A percentile compares a stretch with the other conserved stretches of the same genome.
phyloP scores from a whole-genome alignment of 2,329 filamentous ascomycete genomes.

The Sporothrix pallida region DNA sequence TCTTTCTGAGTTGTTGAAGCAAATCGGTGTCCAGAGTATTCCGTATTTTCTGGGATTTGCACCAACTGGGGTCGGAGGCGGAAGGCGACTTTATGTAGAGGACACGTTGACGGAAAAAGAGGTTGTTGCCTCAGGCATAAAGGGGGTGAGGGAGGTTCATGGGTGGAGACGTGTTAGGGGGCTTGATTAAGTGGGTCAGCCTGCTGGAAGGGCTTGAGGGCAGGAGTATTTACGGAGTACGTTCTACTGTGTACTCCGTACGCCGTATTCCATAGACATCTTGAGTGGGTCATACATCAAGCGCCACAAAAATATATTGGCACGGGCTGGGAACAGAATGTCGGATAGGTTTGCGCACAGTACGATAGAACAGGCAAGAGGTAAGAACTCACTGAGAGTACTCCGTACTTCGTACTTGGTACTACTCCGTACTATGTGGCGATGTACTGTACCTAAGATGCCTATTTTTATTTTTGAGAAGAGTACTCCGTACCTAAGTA shows the following conservation, averaged over 20 bases:
- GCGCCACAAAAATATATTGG: slow-evolving; percentile 33
- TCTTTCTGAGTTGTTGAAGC: slow-evolving; percentile 9
- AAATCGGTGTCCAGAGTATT: neutral
- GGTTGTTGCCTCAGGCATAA: slow-evolving; percentile 37
- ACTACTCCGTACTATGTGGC: neutral
- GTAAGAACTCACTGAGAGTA: neutral
- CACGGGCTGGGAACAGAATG: slow-evolving; percentile 24
- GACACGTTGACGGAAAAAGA: slow-evolving; percentile 37
- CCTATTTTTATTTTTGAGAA: too few relatives aligned
- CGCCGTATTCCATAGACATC: too few relatives aligned
- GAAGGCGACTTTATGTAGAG: slow-evolving; percentile 38
- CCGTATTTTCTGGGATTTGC: neutral
- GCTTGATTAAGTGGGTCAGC: too few relatives aligned
- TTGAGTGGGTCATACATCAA: slow-evolving; percentile 22
- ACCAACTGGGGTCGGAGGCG: slow-evolving; percentile 17
- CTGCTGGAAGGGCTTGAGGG: too few relatives aligned
- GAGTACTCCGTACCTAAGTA: too few relatives aligned
- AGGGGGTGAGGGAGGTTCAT: slow-evolving; percentile 15
- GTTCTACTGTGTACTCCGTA: too few relatives aligned
- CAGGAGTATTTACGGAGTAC: too few relatives aligned
- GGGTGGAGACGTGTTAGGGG: slow-evolving; percentile 27
- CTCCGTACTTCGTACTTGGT: neutral
- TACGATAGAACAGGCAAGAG: neutral
- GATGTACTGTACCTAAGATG: too few relatives aligned
- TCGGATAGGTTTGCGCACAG: neutral